Base-by-base conservation (phyloP, 495 filamentous ascomycete species). In the Aspergillus indologenus region DNA sequence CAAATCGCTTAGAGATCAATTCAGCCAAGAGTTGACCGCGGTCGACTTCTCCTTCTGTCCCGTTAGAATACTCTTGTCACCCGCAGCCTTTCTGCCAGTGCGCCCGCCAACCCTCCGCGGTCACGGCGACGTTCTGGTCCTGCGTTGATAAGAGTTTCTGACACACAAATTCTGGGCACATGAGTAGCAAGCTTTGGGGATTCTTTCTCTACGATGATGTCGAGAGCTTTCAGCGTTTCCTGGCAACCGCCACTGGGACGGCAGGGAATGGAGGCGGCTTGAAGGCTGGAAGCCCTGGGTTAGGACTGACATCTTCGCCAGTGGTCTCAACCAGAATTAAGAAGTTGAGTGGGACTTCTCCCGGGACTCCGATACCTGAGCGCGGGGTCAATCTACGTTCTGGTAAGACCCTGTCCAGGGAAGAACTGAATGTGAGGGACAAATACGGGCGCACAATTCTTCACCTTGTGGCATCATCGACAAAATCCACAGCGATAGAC, bases 101-200 rank as follows among this genome's bases (percentile, higher is more conserved):
- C 65, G 90, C 91, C 34, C 87, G 90, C 91, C 83, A 76, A 83
- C 87, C 87, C 61, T 61, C 59, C 52, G 85, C 85, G 89, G 77
- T 86, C 83, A 91, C 86, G 85, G 88, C 87, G 88, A 93, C 90
- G 91, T 85, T 87, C 82, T 70, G 71, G 74, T 73, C 71, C 77
- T 71, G 84, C 87, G 84, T 81, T 79, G 81, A 80, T 77, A 79
- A 80, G 84, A 82, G 78, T 70, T 76, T 72, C 74, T 71, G 71
- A 69, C 69, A 65, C 62, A 60, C 62, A 56, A 68, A 66, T 59
- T 65, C 66, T 68, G 75, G 77, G 81, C 88, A 87, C 86, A 98
- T 98, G 95, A 96, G 89, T 83, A 87, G 88, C 77, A 85, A 89
- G 79, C 85, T 98, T 70, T 97, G 94, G 93, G 90, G 90, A 79